Percentiles rank a stretch among this genome's conserved stretches.
Evolutionary conservation across 2,329 filamentous ascomycete species (phyloP).

Genomic region (Chalara sp.): DNA sequence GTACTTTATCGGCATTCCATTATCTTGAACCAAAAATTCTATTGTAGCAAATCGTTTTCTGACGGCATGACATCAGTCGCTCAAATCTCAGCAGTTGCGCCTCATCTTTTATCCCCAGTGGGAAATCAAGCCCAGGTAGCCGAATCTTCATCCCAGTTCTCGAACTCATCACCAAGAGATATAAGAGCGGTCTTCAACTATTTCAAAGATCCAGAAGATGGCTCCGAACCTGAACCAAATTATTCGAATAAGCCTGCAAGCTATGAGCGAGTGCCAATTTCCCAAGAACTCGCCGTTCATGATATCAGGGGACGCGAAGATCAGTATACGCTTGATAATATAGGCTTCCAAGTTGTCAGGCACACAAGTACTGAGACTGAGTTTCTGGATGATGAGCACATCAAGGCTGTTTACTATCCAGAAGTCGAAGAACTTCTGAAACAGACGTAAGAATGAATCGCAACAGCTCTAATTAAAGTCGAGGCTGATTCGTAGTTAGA

Average conservation of each 20-base stretch:
- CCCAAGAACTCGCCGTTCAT: constrained; percentile 21
- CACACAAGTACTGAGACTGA: constrained; percentile 29
- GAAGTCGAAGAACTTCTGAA: constrained; percentile 31
- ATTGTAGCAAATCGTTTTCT: background rate
- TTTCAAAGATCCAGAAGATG: constrained; percentile 13
- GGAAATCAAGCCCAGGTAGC: constrained; percentile 1
- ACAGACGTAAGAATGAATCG: constrained; percentile 16
- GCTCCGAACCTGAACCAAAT: constrained; percentile 11
- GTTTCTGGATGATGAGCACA: constrained; percentile 29
- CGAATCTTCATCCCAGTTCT: background rate
- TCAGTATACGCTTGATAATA: constrained; percentile 33
- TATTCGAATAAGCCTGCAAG: constrained; percentile 5
- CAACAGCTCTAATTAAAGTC: background rate
- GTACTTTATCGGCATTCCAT: no score
- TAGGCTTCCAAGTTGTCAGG: constrained; percentile 32
- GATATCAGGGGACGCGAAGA: constrained; percentile 39
- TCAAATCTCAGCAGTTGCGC: background rate
- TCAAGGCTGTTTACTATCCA: constrained; percentile 28
- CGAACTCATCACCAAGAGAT: constrained; percentile 6
- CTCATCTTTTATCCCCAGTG: constrained; percentile 2
- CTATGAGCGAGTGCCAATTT: background rate
- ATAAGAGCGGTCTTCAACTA: constrained; percentile 12
- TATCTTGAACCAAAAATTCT: no score
- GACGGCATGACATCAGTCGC: constrained; percentile 1
- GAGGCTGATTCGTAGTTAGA: constrained; percentile 25